Percentiles rank a stretch among this genome's conserved stretches.
Conservation (phyloP, 139 green algal species). For the Diplosphaera chodatii region DNA sequence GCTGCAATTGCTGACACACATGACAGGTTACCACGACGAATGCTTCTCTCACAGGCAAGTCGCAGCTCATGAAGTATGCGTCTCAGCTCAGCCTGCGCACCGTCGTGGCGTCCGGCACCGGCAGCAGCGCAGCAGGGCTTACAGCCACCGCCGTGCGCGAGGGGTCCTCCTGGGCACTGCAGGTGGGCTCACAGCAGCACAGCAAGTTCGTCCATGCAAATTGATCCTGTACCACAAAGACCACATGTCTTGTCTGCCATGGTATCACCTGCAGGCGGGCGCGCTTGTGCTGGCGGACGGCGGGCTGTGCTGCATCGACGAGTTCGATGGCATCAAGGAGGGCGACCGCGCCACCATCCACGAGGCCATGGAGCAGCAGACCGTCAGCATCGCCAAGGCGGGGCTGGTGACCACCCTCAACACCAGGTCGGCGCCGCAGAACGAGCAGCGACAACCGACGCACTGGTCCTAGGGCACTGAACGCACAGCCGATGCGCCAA, state of each 20-base stretch:
- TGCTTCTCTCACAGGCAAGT: conserved; percentile 43
- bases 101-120: conserved; percentile 68
- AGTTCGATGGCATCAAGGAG: conserved; percentile 77
- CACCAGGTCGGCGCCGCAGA: conserved; percentile 55
- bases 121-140: conserved; percentile 70
- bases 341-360: conserved; percentile 75
- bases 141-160: conserved; percentile 79
- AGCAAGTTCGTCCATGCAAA: no score
- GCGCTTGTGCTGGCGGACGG: conserved; percentile 78
- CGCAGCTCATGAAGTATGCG: conserved; percentile 77
- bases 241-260: no score
- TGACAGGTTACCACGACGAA: not conserved
- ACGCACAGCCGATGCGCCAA: no score
- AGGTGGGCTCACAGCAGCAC: conserved; percentile 42
- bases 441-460: conserved; percentile 24
- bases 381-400: conserved; percentile 83
- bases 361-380: conserved; percentile 96
- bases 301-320: conserved; percentile 85
- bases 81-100: conserved; percentile 48
- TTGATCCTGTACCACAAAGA: no score
- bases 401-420: conserved; percentile 81
- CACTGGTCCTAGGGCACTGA: no score
- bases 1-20: not conserved
- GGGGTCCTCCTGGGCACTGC: conserved; percentile 68
- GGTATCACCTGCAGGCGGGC: conserved; percentile 2